Evolutionary conservation across 805 yeast species (phyloP).

Genomic region (Starmerella sp.): DNA sequence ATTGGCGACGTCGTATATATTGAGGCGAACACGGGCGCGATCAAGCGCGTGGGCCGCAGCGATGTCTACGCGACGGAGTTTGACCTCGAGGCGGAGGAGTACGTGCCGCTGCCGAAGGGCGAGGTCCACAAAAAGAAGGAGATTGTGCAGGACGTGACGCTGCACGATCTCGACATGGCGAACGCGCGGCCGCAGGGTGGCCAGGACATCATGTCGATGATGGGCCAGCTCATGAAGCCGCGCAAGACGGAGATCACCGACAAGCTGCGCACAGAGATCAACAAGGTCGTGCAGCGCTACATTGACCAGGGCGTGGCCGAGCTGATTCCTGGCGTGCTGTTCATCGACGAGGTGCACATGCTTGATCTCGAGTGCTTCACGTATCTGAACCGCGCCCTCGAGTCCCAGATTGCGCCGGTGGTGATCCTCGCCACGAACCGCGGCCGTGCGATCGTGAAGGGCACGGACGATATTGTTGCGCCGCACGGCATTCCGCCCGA

Average conservation of each 20-base stretch:
- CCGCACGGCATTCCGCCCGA: slow-evolving; percentile 98
- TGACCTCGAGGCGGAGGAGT: slow-evolving; percentile 96
- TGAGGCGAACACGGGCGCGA: slow-evolving; percentile 96
- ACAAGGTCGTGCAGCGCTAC: slow-evolving; percentile 89
- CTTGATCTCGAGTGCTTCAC: slow-evolving; percentile 95
- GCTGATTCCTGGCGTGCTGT: slow-evolving; percentile 91
- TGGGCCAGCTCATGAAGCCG: slow-evolving; percentile 94
- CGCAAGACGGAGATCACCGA: slow-evolving; percentile 95
- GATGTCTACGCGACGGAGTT: slow-evolving; percentile 98
- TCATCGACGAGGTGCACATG: slow-evolving; percentile 98
- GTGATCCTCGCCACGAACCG: slow-evolving; percentile 94
- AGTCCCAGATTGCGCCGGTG: slow-evolving; percentile 82
- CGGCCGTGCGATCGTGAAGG: slow-evolving; percentile 84
- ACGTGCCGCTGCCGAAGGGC: slow-evolving; percentile 96
- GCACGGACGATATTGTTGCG: slow-evolving; percentile 69
- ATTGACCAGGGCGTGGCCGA: slow-evolving; percentile 98
- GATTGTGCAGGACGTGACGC: slow-evolving; percentile 91
- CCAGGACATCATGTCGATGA: slow-evolving; percentile 88
- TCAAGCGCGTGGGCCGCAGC: slow-evolving; percentile 94
- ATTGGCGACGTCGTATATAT: slow-evolving; percentile 96
- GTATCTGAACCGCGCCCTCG: slow-evolving; percentile 85
- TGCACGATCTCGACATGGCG: slow-evolving; percentile 93
- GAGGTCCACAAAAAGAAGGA: slow-evolving; percentile 97
- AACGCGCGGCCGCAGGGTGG: slow-evolving; percentile 96
- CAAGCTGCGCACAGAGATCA: slow-evolving; percentile 83